Evolutionary conservation across 2,329 filamentous ascomycete genomes (phyloP).

Genomic region (Ceratocystis harringtonii): DNA sequence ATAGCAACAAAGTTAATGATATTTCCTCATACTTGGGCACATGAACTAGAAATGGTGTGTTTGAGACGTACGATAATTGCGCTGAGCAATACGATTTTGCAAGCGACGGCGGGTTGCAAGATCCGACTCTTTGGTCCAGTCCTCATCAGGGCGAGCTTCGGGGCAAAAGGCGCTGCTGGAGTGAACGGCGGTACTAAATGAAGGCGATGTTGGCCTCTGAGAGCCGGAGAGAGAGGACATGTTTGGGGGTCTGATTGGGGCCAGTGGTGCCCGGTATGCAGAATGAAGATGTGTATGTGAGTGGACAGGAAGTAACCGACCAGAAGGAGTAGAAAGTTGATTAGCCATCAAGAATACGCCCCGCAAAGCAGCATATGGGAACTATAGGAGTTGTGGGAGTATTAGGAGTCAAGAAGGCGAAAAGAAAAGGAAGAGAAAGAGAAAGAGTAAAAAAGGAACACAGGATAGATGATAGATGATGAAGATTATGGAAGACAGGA

Average conservation of each 20-base stretch:
- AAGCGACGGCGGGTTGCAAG: conserved; percentile 75
- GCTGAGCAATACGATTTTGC: conserved; percentile 61
- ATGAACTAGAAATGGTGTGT: conserved; percentile 48
- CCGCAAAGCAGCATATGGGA: not conserved
- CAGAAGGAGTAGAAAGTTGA: not conserved
- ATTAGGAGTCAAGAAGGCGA: not conserved
- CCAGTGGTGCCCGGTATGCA: not conserved
- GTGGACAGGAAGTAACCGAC: not conserved
- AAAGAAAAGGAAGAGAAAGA: not conserved
- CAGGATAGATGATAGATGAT: not conserved
- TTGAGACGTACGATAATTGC: conserved; percentile 53
- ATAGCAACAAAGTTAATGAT: not conserved
- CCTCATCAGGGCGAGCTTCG: conserved; percentile 88
- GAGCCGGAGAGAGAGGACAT: not conserved
- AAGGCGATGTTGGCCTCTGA: not conserved
- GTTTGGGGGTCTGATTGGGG: not conserved
- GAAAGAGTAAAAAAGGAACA: not conserved
- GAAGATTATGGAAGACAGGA: not conserved
- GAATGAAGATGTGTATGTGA: not conserved
- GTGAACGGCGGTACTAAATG: conserved; percentile 15
- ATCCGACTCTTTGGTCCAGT: conserved; percentile 98
- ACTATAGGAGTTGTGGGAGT: not conserved
- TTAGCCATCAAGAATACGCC: not conserved
- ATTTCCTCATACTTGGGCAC: no score
- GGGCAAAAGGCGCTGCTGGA: conserved; percentile 91